These are phyloP conservation scores for Moelleriella libera DNA, from an alignment of 2,329 filamentous ascomycete species.

Conservation along the genomic window DNA sequence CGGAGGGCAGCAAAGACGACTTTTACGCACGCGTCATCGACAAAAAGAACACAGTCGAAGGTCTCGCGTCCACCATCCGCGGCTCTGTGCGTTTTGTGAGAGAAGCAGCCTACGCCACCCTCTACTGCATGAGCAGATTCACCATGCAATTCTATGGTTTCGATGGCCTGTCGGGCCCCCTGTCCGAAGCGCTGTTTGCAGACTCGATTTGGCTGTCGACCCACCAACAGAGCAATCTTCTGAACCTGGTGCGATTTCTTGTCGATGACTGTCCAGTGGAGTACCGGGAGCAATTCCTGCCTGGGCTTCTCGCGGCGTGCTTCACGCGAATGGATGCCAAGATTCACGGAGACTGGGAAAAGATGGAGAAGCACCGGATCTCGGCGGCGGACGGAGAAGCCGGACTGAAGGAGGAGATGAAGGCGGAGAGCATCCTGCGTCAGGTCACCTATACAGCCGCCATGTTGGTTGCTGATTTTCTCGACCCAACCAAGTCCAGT, in stretches of 20 bases:
- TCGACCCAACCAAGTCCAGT: slow-evolving; percentile 62
- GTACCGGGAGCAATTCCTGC: slow-evolving; percentile 65
- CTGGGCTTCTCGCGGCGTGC: slow-evolving; percentile 66
- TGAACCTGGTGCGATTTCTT: slow-evolving; percentile 76
- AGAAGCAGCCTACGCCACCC: slow-evolving; percentile 85
- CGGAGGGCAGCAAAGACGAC: slow-evolving; percentile 86
- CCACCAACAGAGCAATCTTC: slow-evolving; percentile 85
- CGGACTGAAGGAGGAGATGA: slow-evolving; percentile 87
- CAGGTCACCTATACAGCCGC: slow-evolving; percentile 88
- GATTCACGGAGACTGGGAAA: slow-evolving; percentile 75
- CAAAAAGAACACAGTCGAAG: slow-evolving; percentile 81
- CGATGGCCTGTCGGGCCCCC: slow-evolving; percentile 62
- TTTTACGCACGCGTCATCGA: slow-evolving; percentile 87
- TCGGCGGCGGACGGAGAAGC: slow-evolving; percentile 58
- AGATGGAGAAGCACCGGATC: slow-evolving; percentile 49
- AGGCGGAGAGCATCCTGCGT: slow-evolving; percentile 85
- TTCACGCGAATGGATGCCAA: slow-evolving; percentile 82
- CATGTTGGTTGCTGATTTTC: slow-evolving; percentile 76
- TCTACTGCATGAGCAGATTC: slow-evolving; percentile 84
- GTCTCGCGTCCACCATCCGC: slow-evolving; percentile 83
- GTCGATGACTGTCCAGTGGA: slow-evolving; percentile 84
- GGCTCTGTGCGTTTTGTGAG: slow-evolving; percentile 80
- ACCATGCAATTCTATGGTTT: slow-evolving; percentile 88
- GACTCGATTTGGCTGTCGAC: slow-evolving; percentile 74
- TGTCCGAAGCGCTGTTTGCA: slow-evolving; percentile 72